Conservation (phyloP, 768 basidiomycete species). For the Pholiota microspora region DNA sequence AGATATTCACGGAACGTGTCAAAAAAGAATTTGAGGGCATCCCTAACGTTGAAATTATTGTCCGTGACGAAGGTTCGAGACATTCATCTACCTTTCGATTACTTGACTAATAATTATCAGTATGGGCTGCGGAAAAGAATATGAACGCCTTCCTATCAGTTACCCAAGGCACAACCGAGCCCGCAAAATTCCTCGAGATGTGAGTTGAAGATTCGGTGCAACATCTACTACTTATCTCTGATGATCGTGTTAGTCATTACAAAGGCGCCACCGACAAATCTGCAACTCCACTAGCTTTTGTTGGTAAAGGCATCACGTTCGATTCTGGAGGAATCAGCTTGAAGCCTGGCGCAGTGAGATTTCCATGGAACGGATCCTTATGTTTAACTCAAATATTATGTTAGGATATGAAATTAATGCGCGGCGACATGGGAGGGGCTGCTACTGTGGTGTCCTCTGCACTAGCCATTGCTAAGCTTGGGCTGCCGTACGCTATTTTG, state of each 20-base stretch:
- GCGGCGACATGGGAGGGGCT: slow-evolving; percentile 89
- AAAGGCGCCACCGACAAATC: slow-evolving; percentile 61
- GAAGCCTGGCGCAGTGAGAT: slow-evolving; percentile 66
- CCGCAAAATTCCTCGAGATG: slow-evolving; percentile 88
- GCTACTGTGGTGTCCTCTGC: slow-evolving; percentile 74
- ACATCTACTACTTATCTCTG: too few relatives aligned
- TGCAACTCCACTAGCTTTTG: slow-evolving; percentile 66
- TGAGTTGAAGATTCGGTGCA: slow-evolving; percentile 24
- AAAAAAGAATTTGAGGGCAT: slow-evolving; percentile 64
- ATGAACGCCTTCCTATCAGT: slow-evolving; percentile 92
- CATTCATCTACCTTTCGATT: neutral
- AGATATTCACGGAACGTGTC: slow-evolving; percentile 73
- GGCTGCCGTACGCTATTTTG: slow-evolving; percentile 59
- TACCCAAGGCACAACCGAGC: slow-evolving; percentile 76
- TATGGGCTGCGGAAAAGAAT: slow-evolving; percentile 79
- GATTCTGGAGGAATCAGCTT: slow-evolving; percentile 87
- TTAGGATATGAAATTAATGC: slow-evolving; percentile 82
- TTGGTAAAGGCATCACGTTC: slow-evolving; percentile 90
- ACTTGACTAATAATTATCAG: slow-evolving; percentile 30
- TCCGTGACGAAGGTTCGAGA: slow-evolving; percentile 67
- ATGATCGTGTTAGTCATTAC: slow-evolving; percentile 59
- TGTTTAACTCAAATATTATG: neutral
- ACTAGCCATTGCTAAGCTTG: slow-evolving; percentile 76
- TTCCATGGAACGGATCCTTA: neutral
- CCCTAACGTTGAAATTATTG: slow-evolving; percentile 63